phyloP scores from a whole-genome alignment of 176 grass and related monocot genomes.

The Bromus sterilis region DNA sequence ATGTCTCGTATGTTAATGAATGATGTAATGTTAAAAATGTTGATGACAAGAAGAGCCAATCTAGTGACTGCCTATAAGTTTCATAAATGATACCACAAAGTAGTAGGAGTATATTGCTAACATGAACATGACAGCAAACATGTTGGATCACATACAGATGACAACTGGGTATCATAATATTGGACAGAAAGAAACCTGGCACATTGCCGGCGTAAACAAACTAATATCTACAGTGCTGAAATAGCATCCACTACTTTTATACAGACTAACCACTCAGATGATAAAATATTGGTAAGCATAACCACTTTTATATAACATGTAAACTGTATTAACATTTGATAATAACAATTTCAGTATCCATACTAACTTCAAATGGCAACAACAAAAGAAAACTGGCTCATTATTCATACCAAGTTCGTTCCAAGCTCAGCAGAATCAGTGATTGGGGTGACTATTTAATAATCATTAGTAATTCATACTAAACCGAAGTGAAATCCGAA shows the following conservation, averaged over 20 bases:
- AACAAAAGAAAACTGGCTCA: not conserved
- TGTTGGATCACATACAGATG: constrained; percentile 1
- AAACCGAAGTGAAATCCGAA: not conserved
- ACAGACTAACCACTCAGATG: not conserved
- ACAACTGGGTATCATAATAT: not conserved
- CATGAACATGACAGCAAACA: not conserved
- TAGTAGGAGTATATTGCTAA: not conserved
- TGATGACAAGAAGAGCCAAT: not conserved
- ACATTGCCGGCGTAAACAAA: not conserved
- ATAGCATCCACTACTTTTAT: not conserved
- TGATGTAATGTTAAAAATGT: no score
- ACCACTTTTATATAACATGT: not conserved
- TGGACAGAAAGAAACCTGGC: not conserved
- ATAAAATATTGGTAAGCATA: not conserved
- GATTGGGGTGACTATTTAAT: not conserved
- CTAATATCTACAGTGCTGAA: not conserved
- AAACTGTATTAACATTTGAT: not conserved
- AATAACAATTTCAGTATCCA: not conserved
- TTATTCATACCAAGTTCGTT: not conserved
- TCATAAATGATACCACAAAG: not conserved
- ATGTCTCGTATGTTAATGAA: no score
- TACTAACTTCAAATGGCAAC: not conserved
- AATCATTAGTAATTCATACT: not conserved
- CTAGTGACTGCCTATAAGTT: not conserved
- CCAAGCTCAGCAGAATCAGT: not conserved